Evolutionary conservation across 768 basidiomycete species (phyloP).

Genomic region (Boletus sp.): DNA sequence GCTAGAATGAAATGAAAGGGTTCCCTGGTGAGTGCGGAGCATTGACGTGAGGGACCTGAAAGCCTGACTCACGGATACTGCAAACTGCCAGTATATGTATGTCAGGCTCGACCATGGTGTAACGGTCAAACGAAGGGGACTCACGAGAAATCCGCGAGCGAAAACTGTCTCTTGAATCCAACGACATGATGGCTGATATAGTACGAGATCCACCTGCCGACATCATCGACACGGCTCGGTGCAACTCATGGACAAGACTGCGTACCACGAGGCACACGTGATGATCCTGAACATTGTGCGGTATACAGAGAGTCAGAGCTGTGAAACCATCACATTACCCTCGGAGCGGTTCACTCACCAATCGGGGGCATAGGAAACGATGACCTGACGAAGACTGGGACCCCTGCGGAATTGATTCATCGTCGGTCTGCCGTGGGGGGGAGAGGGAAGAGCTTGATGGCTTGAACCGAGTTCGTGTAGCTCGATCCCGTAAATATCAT

Average conservation of each 20-base stretch:
- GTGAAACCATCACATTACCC: background rate
- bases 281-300: slow-evolving; percentile 49
- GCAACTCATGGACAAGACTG: background rate
- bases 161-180: slow-evolving; percentile 77
- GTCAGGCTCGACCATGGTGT: slow-evolving; percentile 9
- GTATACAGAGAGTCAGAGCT: background rate
- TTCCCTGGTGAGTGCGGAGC: background rate
- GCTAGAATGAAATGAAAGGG: slow-evolving; percentile 32
- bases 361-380: slow-evolving; percentile 65
- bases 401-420: slow-evolving; percentile 13
- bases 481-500: background rate
- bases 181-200: slow-evolving; percentile 50
- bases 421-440: background rate
- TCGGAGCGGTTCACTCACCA: slow-evolving; percentile 46
- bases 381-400: slow-evolving; percentile 16
- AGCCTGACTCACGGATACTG: slow-evolving; percentile 37
- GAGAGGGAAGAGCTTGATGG: background rate
- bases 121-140: slow-evolving; percentile 25
- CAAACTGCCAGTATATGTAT: slow-evolving; percentile 25
- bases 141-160: slow-evolving; percentile 70
- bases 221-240: background rate
- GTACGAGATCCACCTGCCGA: slow-evolving; percentile 50
- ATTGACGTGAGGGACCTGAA: no score
- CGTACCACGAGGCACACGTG: slow-evolving; percentile 62
- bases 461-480: background rate